Percentiles rank a stretch among this genome's conserved stretches.
Conservation (phyloP, 768 basidiomycete species). For the Boletus sensibilis region DNA sequence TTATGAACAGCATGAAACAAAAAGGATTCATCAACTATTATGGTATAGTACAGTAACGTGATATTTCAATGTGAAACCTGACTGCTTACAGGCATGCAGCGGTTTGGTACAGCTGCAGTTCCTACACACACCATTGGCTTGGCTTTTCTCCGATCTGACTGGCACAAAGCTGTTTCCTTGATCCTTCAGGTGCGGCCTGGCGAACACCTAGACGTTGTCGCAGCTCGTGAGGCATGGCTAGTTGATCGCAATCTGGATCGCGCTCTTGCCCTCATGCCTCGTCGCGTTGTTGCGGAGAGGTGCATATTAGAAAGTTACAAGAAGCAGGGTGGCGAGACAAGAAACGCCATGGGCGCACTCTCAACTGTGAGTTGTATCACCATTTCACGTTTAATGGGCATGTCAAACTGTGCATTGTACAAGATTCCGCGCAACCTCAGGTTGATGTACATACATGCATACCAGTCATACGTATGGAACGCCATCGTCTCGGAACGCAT, state of each 20-base stretch:
- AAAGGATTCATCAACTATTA: slow-evolving; percentile 98
- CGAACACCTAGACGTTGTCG: slow-evolving; percentile 88
- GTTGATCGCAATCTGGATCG: slow-evolving; percentile 75
- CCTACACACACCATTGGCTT: slow-evolving; percentile 95
- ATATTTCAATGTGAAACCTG: not conserved
- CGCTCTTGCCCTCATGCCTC: slow-evolving; percentile 83
- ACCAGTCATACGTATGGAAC: slow-evolving; percentile 99
- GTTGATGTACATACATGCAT: slow-evolving; percentile 97
- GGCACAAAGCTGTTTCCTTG: slow-evolving; percentile 82
- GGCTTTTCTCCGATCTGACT: slow-evolving; percentile 84
- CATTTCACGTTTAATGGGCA: not conserved
- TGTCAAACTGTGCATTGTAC: slow-evolving; percentile 2
- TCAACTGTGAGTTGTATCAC: slow-evolving; percentile 57
- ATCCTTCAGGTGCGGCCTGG: slow-evolving; percentile 83
- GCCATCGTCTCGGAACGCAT: slow-evolving; percentile 94
- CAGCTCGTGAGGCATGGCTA: slow-evolving; percentile 86
- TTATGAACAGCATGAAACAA: slow-evolving; percentile 72
- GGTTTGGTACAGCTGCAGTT: slow-evolving; percentile 95
- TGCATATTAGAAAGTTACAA: slow-evolving; percentile 89
- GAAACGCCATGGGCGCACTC: slow-evolving; percentile 85
- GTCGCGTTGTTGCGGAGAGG: slow-evolving; percentile 90
- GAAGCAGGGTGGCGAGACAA: slow-evolving; percentile 72
- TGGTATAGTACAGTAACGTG: slow-evolving; percentile 44
- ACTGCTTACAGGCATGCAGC: slow-evolving; percentile 80
- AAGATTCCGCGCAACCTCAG: slow-evolving; percentile 95